Conservation (phyloP, 2,329 filamentous ascomycete species). For the Balansia obtecta region DNA sequence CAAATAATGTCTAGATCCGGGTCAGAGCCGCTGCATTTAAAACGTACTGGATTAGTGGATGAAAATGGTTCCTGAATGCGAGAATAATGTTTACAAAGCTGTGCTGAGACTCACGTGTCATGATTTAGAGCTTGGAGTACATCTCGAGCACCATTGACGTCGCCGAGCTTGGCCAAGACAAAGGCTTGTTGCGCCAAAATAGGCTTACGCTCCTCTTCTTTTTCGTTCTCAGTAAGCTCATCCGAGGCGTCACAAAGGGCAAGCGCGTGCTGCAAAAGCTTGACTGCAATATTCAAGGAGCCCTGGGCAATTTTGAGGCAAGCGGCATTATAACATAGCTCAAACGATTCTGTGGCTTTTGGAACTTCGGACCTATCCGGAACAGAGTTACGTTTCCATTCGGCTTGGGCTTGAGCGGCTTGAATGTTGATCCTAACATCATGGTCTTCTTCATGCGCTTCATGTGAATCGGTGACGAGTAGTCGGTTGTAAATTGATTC, state of each 20-base stretch:
- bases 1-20: constrained; percentile 53
- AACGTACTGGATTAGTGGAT: constrained; percentile 15
- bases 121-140: constrained; percentile 50
- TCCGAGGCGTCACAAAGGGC: constrained; percentile 62
- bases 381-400: constrained; percentile 47
- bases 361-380: constrained; percentile 36
- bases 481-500: constrained; percentile 51
- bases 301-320: constrained; percentile 60
- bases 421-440: constrained; percentile 67
- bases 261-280: constrained; percentile 57
- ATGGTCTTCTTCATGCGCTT: constrained; percentile 53
- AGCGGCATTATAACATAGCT: constrained; percentile 70
- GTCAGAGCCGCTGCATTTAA: constrained; percentile 45
- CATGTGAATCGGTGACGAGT: constrained; percentile 30
- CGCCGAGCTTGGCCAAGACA: constrained; percentile 54
- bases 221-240: constrained; percentile 62
- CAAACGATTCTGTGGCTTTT: constrained; percentile 58
- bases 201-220: constrained; percentile 59
- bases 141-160: constrained; percentile 49
- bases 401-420: constrained; percentile 59
- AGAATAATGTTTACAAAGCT: not conserved
- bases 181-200: constrained; percentile 69
- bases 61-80: not conserved
- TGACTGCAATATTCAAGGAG: constrained; percentile 49
- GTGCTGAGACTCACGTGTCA: constrained; percentile 37